Evolutionary conservation across 75 land plant genomes (phyloP), one percentile per base, ranked within the genome.

Genomic region (Cunninghamia lanceolata): DNA sequence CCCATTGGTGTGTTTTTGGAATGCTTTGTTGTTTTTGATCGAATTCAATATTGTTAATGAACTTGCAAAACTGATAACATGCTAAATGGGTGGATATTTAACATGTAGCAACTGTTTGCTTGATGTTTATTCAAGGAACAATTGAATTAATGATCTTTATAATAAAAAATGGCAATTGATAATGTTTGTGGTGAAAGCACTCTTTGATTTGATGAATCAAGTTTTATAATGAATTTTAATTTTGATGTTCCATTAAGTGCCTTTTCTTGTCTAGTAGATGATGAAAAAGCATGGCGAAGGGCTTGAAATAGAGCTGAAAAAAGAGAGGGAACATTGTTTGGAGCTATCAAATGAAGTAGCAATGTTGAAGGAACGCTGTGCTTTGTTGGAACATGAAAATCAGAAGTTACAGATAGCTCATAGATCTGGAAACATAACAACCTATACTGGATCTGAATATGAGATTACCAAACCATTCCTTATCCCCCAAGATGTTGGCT

Each of bases 261-360:
- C 28, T 40, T 35, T 40, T 4, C 43, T 78, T 78, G 5, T 25
- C 2, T 9, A 4, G 11, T 46, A 79, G 82, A 79, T 42, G 82
- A 79, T 79, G 82, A 46, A 43, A 79, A 39, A 43, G 46, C 14
- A 42, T 42, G 45, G 25, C 9, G 42, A 79, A 42, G 82, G 25
- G 47, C 82, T 79, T 79, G 82, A 79, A 79, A 2, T 79, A 42
- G 46, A 79, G 30, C 32, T 79, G 47, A 79, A 42, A 28, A 79
- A 79, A 46, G 82, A 79, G 82, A 79, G 46, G 46, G 82, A 79
- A 43, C 50, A 79, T 79, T 79, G 14, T 8, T 42, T 79, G 47
- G 47, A 79, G 46, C 45, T 79, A 43, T 79, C 32, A 79, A 79
- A 9, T 43, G 82, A 79, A 43, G 46, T 79, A 79, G 4, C 21